phyloP scores from a whole-genome alignment of 164 flowering plant genomes.

The Magnolia kwangsiensis region DNA sequence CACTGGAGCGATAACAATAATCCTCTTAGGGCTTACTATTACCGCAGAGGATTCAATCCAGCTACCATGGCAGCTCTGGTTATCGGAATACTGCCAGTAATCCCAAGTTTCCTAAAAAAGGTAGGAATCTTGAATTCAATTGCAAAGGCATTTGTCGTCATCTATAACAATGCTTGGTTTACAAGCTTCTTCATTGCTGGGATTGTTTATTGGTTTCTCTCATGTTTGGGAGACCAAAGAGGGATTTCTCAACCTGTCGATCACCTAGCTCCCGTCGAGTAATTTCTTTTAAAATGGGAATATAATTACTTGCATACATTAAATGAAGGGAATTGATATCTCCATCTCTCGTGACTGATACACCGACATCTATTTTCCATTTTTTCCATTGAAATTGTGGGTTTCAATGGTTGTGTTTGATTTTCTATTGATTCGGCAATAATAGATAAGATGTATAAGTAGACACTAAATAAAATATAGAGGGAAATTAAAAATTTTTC shows the following conservation, averaged over 20 bases:
- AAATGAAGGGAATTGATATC: too few species aligned
- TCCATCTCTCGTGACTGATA: too few species aligned
- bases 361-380: too few species aligned
- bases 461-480: too few species aligned
- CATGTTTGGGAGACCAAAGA: slow-evolving; percentile 23
- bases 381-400: too few species aligned
- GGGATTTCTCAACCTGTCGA: slow-evolving; percentile 18
- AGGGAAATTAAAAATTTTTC: too few species aligned
- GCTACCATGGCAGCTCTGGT: slow-evolving; percentile 59
- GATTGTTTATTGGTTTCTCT: slow-evolving; percentile 49
- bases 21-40: slow-evolving; percentile 60
- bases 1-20: slow-evolving; percentile 65
- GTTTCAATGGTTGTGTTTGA: too few species aligned
- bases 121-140: slow-evolving; percentile 44
- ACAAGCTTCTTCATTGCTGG: slow-evolving; percentile 68
- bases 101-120: slow-evolving; percentile 84
- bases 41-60: slow-evolving; percentile 66
- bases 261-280: too few species aligned
- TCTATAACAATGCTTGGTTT: slow-evolving; percentile 90
- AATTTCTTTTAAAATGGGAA: too few species aligned
- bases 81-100: slow-evolving; percentile 71
- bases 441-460: too few species aligned
- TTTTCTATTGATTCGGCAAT: too few species aligned
- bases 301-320: too few species aligned
- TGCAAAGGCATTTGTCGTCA: slow-evolving; percentile 27